Percentiles rank a stretch among this genome's conserved stretches.
These are phyloP conservation scores for Aspergillus aculeatinus DNA, from an alignment of 2,329 filamentous ascomycete genomes.

Conservation along the genomic window DNA sequence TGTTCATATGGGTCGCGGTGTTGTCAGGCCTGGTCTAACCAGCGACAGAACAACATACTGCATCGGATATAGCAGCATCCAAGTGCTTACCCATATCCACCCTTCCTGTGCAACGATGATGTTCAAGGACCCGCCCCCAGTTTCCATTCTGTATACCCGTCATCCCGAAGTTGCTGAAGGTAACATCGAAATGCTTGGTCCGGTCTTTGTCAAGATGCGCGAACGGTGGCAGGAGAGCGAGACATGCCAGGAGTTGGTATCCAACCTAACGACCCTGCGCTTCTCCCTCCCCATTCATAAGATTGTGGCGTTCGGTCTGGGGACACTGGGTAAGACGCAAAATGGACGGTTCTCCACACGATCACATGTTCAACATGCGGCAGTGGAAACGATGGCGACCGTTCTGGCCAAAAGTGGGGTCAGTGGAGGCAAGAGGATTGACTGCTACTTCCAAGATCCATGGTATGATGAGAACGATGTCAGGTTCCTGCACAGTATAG, in stretches of 20 bases:
- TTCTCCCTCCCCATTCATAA: conserved; percentile 18
- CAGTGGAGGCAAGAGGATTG: conserved; percentile 8
- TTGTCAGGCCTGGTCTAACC: not conserved
- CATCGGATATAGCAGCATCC: conserved; percentile 23
- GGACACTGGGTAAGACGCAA: conserved; percentile 13
- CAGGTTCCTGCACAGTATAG: conserved; percentile 18
- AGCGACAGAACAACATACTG: conserved; percentile 19
- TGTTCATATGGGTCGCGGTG: not conserved
- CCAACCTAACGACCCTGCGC: conserved; percentile 11
- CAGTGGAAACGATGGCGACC: conserved; percentile 23
- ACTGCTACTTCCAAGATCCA: conserved; percentile 32
- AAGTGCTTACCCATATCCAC: conserved; percentile 16
- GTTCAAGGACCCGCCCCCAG: conserved; percentile 13
- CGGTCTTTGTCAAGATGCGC: conserved; percentile 12
- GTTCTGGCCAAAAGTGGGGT: conserved; percentile 11
- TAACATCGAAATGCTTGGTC: conserved; percentile 8
- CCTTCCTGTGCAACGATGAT: conserved; percentile 15
- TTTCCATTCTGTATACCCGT: conserved; percentile 20
- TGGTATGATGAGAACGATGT: conserved; percentile 23
- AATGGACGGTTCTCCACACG: conserved; percentile 12
- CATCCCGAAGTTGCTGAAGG: not conserved
- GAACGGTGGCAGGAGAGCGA: conserved; percentile 22
- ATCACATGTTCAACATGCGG: conserved; percentile 25
- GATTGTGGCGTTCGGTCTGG: conserved; percentile 27
- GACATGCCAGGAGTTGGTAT: conserved; percentile 16